phyloP scores from a whole-genome alignment of 148 eudicot species.

The Camellia japonica region DNA sequence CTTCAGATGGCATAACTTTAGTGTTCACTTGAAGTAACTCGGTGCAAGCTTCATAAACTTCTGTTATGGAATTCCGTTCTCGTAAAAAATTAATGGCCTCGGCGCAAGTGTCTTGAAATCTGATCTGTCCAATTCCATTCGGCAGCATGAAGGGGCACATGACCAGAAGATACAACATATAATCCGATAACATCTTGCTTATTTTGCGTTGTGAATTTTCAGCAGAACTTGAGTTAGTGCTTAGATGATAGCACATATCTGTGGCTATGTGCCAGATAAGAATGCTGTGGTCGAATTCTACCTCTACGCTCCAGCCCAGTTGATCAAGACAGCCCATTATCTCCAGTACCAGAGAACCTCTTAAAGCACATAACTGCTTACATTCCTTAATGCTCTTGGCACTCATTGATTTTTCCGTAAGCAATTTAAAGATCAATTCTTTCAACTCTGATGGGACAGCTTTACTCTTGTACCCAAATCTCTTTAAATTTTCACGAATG shows the following conservation, averaged over 20 bases:
- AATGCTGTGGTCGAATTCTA: constrained; percentile 27
- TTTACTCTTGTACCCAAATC: not conserved
- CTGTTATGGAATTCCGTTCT: constrained; percentile 12
- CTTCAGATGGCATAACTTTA: constrained; percentile 1
- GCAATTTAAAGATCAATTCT: not conserved
- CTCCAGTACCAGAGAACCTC: constrained; percentile 13
- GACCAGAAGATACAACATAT: constrained; percentile 24
- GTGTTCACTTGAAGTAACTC: constrained; percentile 14
- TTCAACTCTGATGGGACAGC: not conserved
- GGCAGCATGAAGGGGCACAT: constrained; percentile 18
- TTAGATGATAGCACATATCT: constrained; percentile 16
- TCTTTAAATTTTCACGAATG: not conserved
- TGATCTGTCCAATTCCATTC: constrained; percentile 27
- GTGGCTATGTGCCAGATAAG: constrained; percentile 37
- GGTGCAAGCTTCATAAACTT: not conserved
- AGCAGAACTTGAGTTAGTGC: not conserved
- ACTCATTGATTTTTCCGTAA: not conserved
- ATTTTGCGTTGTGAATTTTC: not conserved
- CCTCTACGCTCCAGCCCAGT: constrained; percentile 6
- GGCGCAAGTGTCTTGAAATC: constrained; percentile 28
- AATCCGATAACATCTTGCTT: constrained; percentile 25
- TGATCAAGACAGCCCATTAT: not conserved
- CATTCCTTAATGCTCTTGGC: not conserved
- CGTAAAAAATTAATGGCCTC: constrained; percentile 19
- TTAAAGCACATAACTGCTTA: not conserved